These are phyloP conservation scores for Ascochyta pisi DNA, from an alignment of 2,329 filamentous ascomycete genomes.

Conservation along the genomic window DNA sequence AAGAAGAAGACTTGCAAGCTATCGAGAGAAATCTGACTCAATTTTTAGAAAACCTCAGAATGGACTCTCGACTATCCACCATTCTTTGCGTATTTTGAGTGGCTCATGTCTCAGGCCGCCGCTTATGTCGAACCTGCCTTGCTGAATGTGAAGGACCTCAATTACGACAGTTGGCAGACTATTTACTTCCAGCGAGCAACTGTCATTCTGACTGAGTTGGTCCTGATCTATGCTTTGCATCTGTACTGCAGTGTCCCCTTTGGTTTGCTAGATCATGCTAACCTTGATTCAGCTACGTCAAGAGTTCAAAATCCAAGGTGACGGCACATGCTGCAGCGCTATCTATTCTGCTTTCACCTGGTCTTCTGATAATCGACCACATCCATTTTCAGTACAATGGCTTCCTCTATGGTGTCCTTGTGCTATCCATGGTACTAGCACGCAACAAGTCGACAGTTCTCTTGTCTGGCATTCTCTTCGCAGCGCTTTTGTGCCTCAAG, in stretches of 20 bases:
- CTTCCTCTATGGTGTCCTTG: conserved; percentile 88
- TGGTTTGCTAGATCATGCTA: conserved; percentile 14
- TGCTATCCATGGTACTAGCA: conserved; percentile 85
- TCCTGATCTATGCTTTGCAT: conserved; percentile 83
- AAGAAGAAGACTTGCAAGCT: background rate
- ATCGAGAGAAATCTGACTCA: conserved; percentile 19
- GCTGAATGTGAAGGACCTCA: conserved; percentile 79
- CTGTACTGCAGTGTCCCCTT: conserved; percentile 57
- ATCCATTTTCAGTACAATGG: conserved; percentile 99
- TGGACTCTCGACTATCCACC: conserved; percentile 99
- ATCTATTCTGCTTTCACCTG: conserved; percentile 89
- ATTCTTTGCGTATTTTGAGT: conserved; percentile 98
- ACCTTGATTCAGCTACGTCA: conserved; percentile 68
- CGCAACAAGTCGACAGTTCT: conserved; percentile 77
- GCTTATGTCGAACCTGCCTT: conserved; percentile 79
- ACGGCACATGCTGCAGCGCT: conserved; percentile 86
- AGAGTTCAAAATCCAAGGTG: conserved; percentile 74
- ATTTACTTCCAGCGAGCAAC: conserved; percentile 91
- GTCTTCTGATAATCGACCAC: conserved; percentile 95
- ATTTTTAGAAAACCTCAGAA: conserved; percentile 81
- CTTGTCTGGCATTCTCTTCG: conserved; percentile 82
- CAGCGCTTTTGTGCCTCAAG: conserved; percentile 87
- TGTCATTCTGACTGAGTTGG: conserved; percentile 83
- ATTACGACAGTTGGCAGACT: conserved; percentile 91
- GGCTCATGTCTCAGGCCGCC: conserved; percentile 83